These are phyloP conservation scores for Fusarium udum DNA, from an alignment of 2,329 filamentous ascomycete species.

Conservation along the genomic window DNA sequence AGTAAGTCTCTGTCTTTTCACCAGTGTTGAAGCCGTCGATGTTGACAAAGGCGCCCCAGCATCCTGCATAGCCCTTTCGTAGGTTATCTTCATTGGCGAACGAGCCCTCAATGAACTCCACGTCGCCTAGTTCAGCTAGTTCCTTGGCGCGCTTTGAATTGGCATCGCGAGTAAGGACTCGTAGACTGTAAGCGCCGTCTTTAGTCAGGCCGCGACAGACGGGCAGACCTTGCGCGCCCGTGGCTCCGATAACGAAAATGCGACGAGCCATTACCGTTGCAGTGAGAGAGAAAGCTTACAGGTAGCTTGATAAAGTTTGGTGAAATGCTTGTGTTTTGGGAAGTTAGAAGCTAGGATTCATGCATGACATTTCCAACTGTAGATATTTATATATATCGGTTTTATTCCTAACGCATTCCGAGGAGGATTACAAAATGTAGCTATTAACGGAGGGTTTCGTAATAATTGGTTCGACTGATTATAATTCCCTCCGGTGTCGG, in stretches of 20 bases:
- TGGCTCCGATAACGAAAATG: constrained; percentile 14
- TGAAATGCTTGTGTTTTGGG: fast-evolving
- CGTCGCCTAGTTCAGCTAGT: not conserved
- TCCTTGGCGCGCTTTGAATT: not conserved
- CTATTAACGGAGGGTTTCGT: not conserved
- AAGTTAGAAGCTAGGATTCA: not conserved
- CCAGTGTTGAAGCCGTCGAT: constrained; percentile 19
- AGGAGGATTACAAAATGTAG: fast-evolving
- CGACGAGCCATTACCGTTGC: not conserved
- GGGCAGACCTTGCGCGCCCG: constrained; percentile 18
- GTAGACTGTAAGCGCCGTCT: constrained; percentile 2
- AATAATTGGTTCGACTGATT: not conserved
- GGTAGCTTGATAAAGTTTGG: fast-evolving
- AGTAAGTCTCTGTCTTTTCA: constrained; percentile 25
- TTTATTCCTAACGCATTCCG: not conserved
- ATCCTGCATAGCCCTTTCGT: not conserved
- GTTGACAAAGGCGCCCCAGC: constrained; percentile 17
- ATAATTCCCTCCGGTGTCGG: not conserved
- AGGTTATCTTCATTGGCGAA: constrained; percentile 12
- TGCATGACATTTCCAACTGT: fast-evolving
- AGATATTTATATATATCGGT: too few relatives aligned
- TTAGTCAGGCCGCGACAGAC: constrained; percentile 5
- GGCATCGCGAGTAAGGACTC: constrained; percentile 11
- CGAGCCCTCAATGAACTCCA: not conserved
- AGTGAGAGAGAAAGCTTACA: fast-evolving